A percentile compares a stretch with the other conserved stretches of the same genome.
Conservation (phyloP, 2,329 filamentous ascomycete genomes). For the Cordyceps cicadae region DNA sequence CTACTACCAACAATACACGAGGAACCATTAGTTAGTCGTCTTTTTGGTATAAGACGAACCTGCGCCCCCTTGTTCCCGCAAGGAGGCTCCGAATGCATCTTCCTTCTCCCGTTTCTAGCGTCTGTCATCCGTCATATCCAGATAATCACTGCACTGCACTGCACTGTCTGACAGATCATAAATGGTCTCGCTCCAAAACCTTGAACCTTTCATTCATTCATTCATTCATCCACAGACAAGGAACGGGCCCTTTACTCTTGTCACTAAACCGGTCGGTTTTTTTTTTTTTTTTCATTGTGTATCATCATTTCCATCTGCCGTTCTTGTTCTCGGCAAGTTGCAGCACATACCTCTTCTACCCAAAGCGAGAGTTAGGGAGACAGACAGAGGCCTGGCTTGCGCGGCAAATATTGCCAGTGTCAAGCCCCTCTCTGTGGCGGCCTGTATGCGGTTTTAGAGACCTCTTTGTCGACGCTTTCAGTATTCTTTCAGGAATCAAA, state of each 20-base stretch:
- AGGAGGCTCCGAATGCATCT: neutral
- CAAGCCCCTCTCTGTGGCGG: neutral
- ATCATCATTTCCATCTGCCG: neutral
- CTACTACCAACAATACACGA: neutral
- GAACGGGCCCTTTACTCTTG: neutral
- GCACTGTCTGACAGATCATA: too few relatives aligned
- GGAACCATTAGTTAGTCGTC: neutral
- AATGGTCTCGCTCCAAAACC: neutral
- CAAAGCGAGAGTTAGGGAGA: too few relatives aligned
- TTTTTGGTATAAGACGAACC: constrained; percentile 2
- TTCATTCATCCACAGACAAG: neutral
- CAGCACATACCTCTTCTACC: neutral
- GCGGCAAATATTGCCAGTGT: constrained; percentile 1
- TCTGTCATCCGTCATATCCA: too few relatives aligned
- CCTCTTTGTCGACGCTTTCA: neutral
- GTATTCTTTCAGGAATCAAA: neutral
- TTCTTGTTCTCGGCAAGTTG: neutral
- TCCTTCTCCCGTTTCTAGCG: neutral
- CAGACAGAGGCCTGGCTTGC: neutral
- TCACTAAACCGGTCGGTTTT: too few relatives aligned
- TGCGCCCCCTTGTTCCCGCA: neutral
- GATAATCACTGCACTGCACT: too few relatives aligned
- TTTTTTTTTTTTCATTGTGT: too few relatives aligned
- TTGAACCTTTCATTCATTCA: neutral
- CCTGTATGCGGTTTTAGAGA: neutral